Conservation (phyloP, 495 filamentous ascomycete species). For the Aspergillus saccharolyticus region DNA sequence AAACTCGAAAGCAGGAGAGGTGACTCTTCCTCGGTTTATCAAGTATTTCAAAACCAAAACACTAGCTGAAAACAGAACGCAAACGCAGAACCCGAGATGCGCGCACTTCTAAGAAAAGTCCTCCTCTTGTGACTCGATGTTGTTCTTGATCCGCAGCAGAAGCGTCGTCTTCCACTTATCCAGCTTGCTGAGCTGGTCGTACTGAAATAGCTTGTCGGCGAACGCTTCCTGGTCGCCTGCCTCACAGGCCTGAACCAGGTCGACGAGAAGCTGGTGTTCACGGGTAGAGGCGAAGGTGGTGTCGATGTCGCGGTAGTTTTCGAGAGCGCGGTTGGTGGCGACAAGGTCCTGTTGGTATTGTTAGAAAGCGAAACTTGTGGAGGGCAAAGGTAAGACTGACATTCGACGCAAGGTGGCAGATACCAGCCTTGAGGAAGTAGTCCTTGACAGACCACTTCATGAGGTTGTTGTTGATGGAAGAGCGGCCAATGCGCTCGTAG, state of each 20-base stretch:
- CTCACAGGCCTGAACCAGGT: slow-evolving; percentile 67
- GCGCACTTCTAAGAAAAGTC: slow-evolving; percentile 56
- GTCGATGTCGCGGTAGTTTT: slow-evolving; percentile 78
- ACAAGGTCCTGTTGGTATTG: slow-evolving; percentile 55
- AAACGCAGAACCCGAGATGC: slow-evolving; percentile 17
- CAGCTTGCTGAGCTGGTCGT: slow-evolving; percentile 81
- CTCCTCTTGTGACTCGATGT: slow-evolving; percentile 70
- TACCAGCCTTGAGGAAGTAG: slow-evolving; percentile 85
- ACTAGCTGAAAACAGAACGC: neutral
- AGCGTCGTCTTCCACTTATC: slow-evolving; percentile 95
- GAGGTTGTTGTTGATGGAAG: slow-evolving; percentile 67
- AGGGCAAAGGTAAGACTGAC: slow-evolving; percentile 25
- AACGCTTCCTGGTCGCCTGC: slow-evolving; percentile 72
- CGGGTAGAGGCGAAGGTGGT: slow-evolving; percentile 65
- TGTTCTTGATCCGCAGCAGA: slow-evolving; percentile 73
- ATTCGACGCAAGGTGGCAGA: slow-evolving; percentile 72
- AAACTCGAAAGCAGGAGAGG: neutral
- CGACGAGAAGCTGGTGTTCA: slow-evolving; percentile 73
- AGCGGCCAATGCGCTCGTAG: slow-evolving; percentile 74
- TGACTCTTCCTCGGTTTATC: slow-evolving; percentile 4
- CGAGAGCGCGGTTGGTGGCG: slow-evolving; percentile 67
- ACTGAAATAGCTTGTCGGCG: slow-evolving; percentile 79
- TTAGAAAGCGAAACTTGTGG: neutral
- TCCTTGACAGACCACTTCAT: slow-evolving; percentile 92
- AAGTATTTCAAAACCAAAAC: slow-evolving; percentile 2